phyloP scores from a whole-genome alignment of 768 basidiomycete species.

The Hemileccinum rubropunctum region DNA sequence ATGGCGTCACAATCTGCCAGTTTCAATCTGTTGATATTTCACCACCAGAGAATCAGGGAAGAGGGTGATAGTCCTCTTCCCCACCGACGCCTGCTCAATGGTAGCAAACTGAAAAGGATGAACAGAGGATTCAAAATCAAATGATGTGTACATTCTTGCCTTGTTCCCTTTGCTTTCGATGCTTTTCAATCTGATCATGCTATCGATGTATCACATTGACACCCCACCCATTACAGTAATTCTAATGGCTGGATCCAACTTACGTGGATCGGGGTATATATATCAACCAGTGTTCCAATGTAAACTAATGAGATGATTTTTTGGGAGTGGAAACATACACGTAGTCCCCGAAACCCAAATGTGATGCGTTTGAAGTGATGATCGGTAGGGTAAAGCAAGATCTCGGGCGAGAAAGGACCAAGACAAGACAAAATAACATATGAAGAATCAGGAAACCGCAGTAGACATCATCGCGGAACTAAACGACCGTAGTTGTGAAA shows the following conservation, averaged over 20 bases:
- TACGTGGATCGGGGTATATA: conserved; percentile 18
- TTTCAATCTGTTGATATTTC: not conserved
- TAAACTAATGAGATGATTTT: conserved; percentile 12
- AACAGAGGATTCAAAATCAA: not conserved
- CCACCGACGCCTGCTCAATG: conserved; percentile 18
- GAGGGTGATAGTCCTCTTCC: conserved; percentile 19
- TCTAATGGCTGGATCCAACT: conserved; percentile 1
- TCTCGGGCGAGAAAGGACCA: conserved; percentile 15
- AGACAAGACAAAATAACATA: conserved; percentile 22
- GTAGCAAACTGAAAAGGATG: conserved; percentile 10
- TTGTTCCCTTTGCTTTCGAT: not conserved
- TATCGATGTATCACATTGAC: conserved; percentile 2
- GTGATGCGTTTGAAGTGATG: not conserved
- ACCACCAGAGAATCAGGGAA: conserved; percentile 23
- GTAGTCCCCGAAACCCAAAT: conserved; percentile 6
- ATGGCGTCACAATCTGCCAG: not conserved
- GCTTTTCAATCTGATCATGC: conserved; percentile 6
- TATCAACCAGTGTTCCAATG: conserved; percentile 10
- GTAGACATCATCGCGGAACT: conserved; percentile 26
- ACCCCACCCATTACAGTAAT: not conserved
- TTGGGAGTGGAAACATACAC: conserved; percentile 5
- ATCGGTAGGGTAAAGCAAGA: conserved; percentile 4
- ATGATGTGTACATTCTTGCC: not conserved
- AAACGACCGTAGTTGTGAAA: conserved; percentile 32
- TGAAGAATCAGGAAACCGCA: too few relatives aligned